Percentiles rank a stretch among this genome's conserved stretches.
Evolutionary conservation across 1,284 basidiomycete species (phyloP).

Genomic region (Leccinum huronense): DNA sequence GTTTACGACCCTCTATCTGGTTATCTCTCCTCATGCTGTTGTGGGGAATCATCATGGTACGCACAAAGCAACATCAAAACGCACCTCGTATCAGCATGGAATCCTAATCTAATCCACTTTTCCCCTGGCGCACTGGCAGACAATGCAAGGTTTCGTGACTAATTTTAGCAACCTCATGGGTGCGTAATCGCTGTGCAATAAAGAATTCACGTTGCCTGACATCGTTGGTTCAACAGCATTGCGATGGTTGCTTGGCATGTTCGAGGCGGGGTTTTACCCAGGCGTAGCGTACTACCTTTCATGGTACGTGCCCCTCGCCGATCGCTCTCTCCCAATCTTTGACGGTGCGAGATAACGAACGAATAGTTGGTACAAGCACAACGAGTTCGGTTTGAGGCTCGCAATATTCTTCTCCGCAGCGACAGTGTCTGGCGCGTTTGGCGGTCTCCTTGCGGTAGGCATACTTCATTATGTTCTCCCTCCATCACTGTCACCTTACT

Average conservation of each 20-base stretch:
- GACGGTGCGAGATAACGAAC: neutral
- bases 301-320: conserved; percentile 43
- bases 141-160: conserved; percentile 64
- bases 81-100: neutral
- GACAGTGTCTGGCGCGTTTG: conserved; percentile 70
- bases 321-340: no score
- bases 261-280: conserved; percentile 65
- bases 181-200: conserved; percentile 30
- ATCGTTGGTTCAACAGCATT: conserved; percentile 41
- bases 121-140: conserved; percentile 39
- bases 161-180: conserved; percentile 65
- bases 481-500: neutral
- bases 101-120: neutral
- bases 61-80: neutral
- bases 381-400: conserved; percentile 64
- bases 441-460: conserved; percentile 62
- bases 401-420: conserved; percentile 76
- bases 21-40: conserved; percentile 61
- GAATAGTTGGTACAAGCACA: conserved; percentile 63
- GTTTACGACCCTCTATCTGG: conserved; percentile 66
- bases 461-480: neutral
- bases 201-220: neutral
- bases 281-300: conserved; percentile 70
- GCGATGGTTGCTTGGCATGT: conserved; percentile 64
- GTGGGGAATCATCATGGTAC: conserved; percentile 73